phyloP scores from a whole-genome alignment of 441 rosid genomes.

The Jatropha podagrica region DNA sequence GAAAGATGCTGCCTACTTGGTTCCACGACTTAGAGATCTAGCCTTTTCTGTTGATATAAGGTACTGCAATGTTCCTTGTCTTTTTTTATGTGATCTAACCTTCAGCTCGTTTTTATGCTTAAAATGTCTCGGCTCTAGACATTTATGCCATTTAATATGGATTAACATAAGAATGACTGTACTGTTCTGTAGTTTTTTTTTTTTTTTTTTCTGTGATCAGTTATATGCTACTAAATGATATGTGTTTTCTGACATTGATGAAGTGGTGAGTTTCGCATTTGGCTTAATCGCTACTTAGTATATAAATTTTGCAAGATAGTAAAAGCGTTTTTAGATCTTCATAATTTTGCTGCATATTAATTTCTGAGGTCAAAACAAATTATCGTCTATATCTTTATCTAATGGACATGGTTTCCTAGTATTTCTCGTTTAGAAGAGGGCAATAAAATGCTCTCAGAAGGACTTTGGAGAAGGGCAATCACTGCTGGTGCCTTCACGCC shows the following conservation, averaged over 20 bases:
- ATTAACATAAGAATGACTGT: neutral
- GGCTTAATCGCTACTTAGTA: neutral
- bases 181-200: neutral
- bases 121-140: neutral
- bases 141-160: neutral
- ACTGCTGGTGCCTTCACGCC: constrained; percentile 72
- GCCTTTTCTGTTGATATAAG: constrained; percentile 90
- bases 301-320: neutral
- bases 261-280: neutral
- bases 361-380: neutral
- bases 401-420: constrained; percentile 35
- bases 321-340: neutral
- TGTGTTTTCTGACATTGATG: neutral
- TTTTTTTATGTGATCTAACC: constrained; percentile 18
- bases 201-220: neutral
- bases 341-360: neutral
- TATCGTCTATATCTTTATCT: constrained; percentile 12
- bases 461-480: constrained; percentile 90
- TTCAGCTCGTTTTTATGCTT: neutral
- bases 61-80: constrained; percentile 35
- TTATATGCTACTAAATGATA: neutral
- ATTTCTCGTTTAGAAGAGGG: constrained; percentile 54
- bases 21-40: constrained; percentile 86
- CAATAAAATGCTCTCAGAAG: constrained; percentile 56
- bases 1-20: constrained; percentile 71